Conservation (phyloP, 176 grass and related monocot genomes). For the Triticum urartu region DNA sequence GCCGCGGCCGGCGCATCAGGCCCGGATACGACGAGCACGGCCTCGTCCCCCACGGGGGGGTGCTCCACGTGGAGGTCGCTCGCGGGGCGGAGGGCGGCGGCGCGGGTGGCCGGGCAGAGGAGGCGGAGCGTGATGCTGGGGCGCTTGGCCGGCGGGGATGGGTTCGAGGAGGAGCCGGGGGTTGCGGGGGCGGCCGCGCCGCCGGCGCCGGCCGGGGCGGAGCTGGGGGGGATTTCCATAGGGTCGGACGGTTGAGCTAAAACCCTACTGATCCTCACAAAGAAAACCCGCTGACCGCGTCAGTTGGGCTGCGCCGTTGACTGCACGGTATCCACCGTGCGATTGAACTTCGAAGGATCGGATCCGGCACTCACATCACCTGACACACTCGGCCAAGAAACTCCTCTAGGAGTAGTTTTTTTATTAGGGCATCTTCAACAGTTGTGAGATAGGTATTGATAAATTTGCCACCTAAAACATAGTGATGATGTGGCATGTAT, state of each 20-base stretch:
- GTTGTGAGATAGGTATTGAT: no score
- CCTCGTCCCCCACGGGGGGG: constrained; percentile 50
- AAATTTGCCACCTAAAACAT: no score
- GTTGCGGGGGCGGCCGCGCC: background rate
- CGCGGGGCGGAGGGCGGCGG: constrained; percentile 21
- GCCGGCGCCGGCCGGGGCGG: constrained; percentile 14
- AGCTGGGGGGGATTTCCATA: constrained; percentile 45
- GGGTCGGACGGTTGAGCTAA: constrained; percentile 41
- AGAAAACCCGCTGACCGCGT: background rate
- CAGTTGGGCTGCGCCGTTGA: background rate
- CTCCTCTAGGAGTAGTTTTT: no score
- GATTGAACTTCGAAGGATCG: background rate
- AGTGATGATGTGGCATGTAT: no score
- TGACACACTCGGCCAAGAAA: no score
- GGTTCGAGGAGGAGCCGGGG: constrained; percentile 32
- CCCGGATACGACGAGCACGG: constrained; percentile 43
- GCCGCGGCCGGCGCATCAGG: constrained; percentile 33
- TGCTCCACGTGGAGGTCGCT: constrained; percentile 52
- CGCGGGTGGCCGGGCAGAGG: constrained; percentile 44
- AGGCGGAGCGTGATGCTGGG: constrained; percentile 47
- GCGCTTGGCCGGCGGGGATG: constrained; percentile 45
- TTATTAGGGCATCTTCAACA: no score
- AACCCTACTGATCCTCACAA: constrained; percentile 40
- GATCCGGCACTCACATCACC: no score
- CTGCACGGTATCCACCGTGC: background rate